Conservation (phyloP, 768 basidiomycete genomes). For the Crassisporium funariophilum region DNA sequence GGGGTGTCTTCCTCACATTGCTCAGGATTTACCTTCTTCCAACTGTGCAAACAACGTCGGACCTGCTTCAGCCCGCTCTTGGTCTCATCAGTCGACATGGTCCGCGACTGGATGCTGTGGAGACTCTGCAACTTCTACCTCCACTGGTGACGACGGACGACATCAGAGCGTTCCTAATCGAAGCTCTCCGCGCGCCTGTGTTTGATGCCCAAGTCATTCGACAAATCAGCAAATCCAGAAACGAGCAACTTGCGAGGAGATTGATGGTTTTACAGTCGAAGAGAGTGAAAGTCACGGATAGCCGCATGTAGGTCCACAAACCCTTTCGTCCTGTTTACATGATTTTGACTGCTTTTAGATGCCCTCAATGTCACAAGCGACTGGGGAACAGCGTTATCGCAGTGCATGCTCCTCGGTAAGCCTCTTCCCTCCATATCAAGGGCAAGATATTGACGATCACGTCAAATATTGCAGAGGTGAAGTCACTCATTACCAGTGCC, state of each 20-base stretch:
- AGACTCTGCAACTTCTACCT: slow-evolving; percentile 85
- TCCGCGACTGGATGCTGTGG: slow-evolving; percentile 76
- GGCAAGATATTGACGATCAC: not conserved
- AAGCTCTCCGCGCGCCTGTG: slow-evolving; percentile 64
- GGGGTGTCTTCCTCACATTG: slow-evolving; percentile 78
- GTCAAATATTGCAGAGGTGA: slow-evolving; percentile 63
- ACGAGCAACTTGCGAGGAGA: slow-evolving; percentile 72
- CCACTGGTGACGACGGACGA: slow-evolving; percentile 86
- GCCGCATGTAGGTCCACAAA: slow-evolving; percentile 74
- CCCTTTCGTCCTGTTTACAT: slow-evolving; percentile 2
- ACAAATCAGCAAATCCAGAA: slow-evolving; percentile 70
- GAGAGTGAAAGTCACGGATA: slow-evolving; percentile 88
- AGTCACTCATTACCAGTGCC: slow-evolving; percentile 96
- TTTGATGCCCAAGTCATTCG: slow-evolving; percentile 73
- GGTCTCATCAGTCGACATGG: slow-evolving; percentile 87
- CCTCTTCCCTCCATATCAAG: slow-evolving; percentile 6
- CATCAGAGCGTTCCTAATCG: slow-evolving; percentile 75
- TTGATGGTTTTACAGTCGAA: slow-evolving; percentile 78
- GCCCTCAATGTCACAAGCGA: slow-evolving; percentile 94
- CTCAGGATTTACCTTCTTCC: slow-evolving; percentile 88
- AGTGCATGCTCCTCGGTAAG: slow-evolving; percentile 85
- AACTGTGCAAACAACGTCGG: slow-evolving; percentile 45
- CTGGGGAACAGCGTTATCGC: slow-evolving; percentile 93
- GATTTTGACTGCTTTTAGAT: slow-evolving; percentile 48
- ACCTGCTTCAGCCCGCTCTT: slow-evolving; percentile 80